Percentiles rank a stretch among this genome's conserved stretches.
phyloP scores from a whole-genome alignment of 2,329 filamentous ascomycete species.

The Lojkania enalia region DNA sequence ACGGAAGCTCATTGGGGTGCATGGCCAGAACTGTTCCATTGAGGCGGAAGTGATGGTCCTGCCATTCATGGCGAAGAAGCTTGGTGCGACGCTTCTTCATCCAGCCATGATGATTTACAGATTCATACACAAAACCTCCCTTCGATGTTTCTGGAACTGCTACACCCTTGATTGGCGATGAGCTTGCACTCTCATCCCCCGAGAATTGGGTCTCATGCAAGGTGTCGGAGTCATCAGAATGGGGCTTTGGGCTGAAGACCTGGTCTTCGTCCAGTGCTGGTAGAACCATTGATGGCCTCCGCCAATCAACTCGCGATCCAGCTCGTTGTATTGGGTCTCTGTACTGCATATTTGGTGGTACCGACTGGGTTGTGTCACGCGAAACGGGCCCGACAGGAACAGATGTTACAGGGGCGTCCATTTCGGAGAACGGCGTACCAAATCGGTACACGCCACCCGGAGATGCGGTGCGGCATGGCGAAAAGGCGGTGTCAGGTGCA shows the following conservation, averaged over 20 bases:
- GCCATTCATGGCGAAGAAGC: slow-evolving; percentile 90
- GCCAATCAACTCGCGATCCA: slow-evolving; percentile 49
- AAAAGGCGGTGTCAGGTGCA: slow-evolving; percentile 46
- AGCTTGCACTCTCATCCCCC: slow-evolving; percentile 34
- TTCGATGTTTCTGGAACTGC: slow-evolving; percentile 37
- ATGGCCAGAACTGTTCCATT: slow-evolving; percentile 65
- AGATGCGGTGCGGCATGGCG: slow-evolving; percentile 54
- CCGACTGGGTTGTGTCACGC: slow-evolving; percentile 83
- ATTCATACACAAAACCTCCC: slow-evolving; percentile 45
- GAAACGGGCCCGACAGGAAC: slow-evolving; percentile 71
- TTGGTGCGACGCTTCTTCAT: slow-evolving; percentile 94
- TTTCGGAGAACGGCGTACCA: slow-evolving; percentile 86
- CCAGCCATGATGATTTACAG: slow-evolving; percentile 75
- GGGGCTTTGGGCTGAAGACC: slow-evolving; percentile 45
- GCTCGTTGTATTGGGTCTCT: slow-evolving; percentile 54
- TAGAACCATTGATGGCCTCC: slow-evolving; percentile 71
- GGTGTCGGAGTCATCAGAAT: slow-evolving; percentile 37
- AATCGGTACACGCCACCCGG: slow-evolving; percentile 71
- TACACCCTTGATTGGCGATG: slow-evolving; percentile 37
- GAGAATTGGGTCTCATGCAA: slow-evolving; percentile 40
- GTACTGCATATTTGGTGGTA: slow-evolving; percentile 91
- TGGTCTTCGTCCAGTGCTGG: slow-evolving; percentile 70
- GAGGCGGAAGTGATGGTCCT: slow-evolving; percentile 87
- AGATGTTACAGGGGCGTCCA: slow-evolving; percentile 82
- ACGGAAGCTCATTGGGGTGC: slow-evolving; percentile 59